Percentiles rank a stretch among this genome's conserved stretches.
Conservation (phyloP, 1,284 basidiomycete species). For the Apiotrichum brassicae region DNA sequence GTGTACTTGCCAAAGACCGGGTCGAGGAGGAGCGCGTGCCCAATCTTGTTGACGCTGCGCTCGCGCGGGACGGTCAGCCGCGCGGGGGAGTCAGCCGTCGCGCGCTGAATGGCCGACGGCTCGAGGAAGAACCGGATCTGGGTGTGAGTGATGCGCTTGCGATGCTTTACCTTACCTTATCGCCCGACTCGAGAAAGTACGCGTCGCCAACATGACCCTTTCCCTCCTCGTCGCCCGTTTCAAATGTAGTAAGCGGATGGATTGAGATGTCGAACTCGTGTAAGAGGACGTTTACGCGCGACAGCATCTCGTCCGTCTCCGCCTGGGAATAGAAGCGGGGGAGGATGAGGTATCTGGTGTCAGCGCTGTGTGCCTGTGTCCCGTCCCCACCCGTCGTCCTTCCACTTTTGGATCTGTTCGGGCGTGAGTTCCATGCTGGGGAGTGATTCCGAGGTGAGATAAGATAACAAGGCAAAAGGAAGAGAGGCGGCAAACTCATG, state of each 20-base stretch:
- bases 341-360: conserved; percentile 65
- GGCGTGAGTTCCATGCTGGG: conserved; percentile 23
- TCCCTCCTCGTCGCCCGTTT: conserved; percentile 60
- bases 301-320: conserved; percentile 60
- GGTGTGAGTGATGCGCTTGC: not conserved
- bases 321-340: conserved; percentile 61
- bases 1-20: conserved; percentile 71
- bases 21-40: conserved; percentile 67
- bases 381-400: conserved; percentile 33
- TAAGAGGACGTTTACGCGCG: conserved; percentile 65
- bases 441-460: not conserved
- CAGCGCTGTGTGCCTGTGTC: too few relatives aligned
- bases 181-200: conserved; percentile 84
- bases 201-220: conserved; percentile 63
- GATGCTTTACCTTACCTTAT: conserved; percentile 60
- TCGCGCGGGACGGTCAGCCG: conserved; percentile 70
- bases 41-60: conserved; percentile 52
- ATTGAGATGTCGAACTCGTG: conserved; percentile 65
- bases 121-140: conserved; percentile 45
- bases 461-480: too few relatives aligned
- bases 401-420: conserved; percentile 31
- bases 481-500: too few relatives aligned
- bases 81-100: conserved; percentile 25
- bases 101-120: conserved; percentile 31
- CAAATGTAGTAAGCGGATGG: conserved; percentile 89